Evolutionary conservation across 1,284 basidiomycete genomes (phyloP).

Genomic region (Coniophora puteana): DNA sequence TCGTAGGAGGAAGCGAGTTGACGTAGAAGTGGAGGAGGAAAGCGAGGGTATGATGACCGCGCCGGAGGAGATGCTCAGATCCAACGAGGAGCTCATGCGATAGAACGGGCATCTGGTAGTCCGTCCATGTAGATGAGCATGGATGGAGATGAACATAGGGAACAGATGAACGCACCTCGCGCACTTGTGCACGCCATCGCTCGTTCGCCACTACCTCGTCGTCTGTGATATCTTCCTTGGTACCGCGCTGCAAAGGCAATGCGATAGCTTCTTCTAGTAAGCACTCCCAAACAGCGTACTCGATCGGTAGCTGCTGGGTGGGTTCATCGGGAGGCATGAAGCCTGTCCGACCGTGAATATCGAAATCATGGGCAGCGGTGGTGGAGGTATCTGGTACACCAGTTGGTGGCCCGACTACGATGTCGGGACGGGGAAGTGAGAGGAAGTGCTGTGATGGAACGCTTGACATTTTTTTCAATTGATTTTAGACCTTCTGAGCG

Average conservation of each 20-base stretch:
- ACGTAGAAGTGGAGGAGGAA: constrained; percentile 90
- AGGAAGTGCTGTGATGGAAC: constrained; percentile 63
- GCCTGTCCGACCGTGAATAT: constrained; percentile 88
- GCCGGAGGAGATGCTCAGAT: constrained; percentile 68
- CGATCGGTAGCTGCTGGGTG: constrained; percentile 52
- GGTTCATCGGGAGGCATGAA: constrained; percentile 89
- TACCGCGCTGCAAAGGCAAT: constrained; percentile 53
- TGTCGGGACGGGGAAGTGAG: constrained; percentile 55
- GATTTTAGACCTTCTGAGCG: not conserved
- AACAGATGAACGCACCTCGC: constrained; percentile 48
- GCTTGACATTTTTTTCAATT: constrained; percentile 14
- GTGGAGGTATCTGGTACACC: constrained; percentile 76
- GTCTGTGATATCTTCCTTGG: constrained; percentile 37
- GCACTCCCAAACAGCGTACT: constrained; percentile 74
- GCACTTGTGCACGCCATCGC: constrained; percentile 61
- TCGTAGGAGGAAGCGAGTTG: constrained; percentile 63
- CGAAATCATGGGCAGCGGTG: constrained; percentile 91
- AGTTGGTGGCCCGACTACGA: constrained; percentile 29
- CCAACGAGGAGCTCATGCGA: constrained; percentile 43
- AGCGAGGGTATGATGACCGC: constrained; percentile 82
- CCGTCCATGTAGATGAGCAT: constrained; percentile 1
- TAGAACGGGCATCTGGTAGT: constrained; percentile 44
- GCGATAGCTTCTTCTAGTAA: constrained; percentile 49
- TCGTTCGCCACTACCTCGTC: constrained; percentile 44
- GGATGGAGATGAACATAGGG: constrained; percentile 21